These are phyloP conservation scores for Hysterium pulicare DNA, from an alignment of 2,329 filamentous ascomycete species.

Conservation along the genomic window DNA sequence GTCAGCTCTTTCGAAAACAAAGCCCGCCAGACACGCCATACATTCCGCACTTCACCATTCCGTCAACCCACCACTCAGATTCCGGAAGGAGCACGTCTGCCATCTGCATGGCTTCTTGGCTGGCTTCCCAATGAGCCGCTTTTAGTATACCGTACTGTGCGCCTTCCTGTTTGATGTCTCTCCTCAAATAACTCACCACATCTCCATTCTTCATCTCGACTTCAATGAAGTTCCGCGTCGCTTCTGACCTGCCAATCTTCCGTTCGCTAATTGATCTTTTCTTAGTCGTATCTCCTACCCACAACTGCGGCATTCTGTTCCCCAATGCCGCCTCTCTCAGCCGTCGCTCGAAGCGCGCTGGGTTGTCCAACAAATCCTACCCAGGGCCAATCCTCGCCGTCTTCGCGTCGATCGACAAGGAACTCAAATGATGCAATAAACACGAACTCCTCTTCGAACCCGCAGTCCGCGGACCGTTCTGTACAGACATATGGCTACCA, in stretches of 20 bases:
- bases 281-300: no score
- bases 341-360: not conserved
- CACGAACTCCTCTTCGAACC: slow-evolving; percentile 7
- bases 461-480: slow-evolving; percentile 12
- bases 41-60: not conserved
- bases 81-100: not conserved
- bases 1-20: no score
- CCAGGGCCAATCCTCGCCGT: not conserved
- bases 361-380: not conserved
- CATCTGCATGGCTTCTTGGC: not conserved
- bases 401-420: not conserved
- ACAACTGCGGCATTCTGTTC: no score
- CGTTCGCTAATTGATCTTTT: no score
- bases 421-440: not conserved
- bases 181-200: not conserved
- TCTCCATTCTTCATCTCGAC: not conserved
- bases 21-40: not conserved
- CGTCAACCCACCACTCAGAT: not conserved
- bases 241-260: no score
- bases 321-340: no score
- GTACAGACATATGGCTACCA: slow-evolving; percentile 39
- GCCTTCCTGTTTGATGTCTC: no score
- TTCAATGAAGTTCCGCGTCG: no score
- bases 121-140: not conserved
- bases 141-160: no score